Conservation (phyloP, 768 basidiomycete genomes). For the Auriculariales sp. region DNA sequence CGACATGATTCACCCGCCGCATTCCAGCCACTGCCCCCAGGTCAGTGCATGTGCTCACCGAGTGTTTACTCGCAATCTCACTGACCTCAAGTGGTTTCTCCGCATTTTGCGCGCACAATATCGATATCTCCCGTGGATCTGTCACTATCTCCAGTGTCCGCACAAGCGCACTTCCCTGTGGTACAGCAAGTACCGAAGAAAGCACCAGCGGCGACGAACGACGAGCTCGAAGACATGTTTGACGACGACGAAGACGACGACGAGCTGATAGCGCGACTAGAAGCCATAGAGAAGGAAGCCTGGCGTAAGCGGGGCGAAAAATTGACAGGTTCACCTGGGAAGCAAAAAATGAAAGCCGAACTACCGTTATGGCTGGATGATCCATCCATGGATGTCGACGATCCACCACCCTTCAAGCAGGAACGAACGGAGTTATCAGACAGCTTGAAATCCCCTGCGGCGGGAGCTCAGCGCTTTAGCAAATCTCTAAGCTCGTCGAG, state of each 20-base stretch:
- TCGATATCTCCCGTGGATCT: not conserved
- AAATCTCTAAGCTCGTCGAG: not conserved
- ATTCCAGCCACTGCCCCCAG: not conserved
- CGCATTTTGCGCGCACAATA: not conserved
- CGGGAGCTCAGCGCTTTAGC: not conserved
- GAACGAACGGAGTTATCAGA: not conserved
- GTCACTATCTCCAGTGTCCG: not conserved
- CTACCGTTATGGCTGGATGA: not conserved
- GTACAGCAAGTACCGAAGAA: not conserved
- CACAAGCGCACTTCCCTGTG: not conserved
- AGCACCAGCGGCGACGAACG: conserved; percentile 3
- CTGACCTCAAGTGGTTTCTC: not conserved
- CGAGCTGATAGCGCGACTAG: not conserved
- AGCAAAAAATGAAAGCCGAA: not conserved
- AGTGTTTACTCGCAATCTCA: not conserved
- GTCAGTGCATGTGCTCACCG: not conserved
- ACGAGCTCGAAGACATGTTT: conserved; percentile 7
- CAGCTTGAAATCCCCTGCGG: not conserved
- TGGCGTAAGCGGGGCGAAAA: not conserved
- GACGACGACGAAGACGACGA: conserved; percentile 4
- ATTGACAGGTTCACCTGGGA: not conserved
- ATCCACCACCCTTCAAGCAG: not conserved
- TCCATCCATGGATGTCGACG: not conserved
- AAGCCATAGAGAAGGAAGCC: not conserved
- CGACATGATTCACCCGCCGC: not conserved